Conservation (phyloP, 805 yeast genomes). For the Saccharomycopsis sp. region DNA sequence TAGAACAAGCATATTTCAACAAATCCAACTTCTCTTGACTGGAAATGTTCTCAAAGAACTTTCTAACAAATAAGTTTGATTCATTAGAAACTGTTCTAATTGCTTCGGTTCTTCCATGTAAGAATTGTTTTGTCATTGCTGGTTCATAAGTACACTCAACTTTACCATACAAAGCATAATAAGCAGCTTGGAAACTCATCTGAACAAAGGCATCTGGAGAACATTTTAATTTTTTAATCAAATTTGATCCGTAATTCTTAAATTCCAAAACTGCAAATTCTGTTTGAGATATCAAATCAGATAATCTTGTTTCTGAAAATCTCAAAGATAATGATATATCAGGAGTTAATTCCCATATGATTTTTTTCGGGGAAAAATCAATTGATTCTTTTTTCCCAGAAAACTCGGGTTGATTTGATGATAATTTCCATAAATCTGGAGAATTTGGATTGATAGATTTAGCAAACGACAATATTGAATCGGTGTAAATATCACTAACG, state of each 20-base stretch:
- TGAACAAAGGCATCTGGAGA: slow-evolving; percentile 94
- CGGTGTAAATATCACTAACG: slow-evolving; percentile 86
- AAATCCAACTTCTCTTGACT: slow-evolving; percentile 48
- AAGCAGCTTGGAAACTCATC: slow-evolving; percentile 89
- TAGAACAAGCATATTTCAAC: slow-evolving; percentile 57
- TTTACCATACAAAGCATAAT: slow-evolving; percentile 84
- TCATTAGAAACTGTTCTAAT: slow-evolving; percentile 75
- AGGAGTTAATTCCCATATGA: slow-evolving; percentile 78
- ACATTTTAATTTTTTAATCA: slow-evolving; percentile 73
- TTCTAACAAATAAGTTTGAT: slow-evolving; percentile 72
- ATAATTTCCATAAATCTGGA: slow-evolving; percentile 21
- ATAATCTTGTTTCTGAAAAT: slow-evolving; percentile 82
- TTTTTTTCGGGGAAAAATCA: slow-evolving; percentile 68
- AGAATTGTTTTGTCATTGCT: slow-evolving; percentile 83
- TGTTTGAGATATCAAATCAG: slow-evolving; percentile 81
- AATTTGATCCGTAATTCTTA: slow-evolving; percentile 55
- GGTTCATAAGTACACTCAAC: slow-evolving; percentile 94
- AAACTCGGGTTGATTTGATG: background rate
- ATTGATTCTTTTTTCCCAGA: slow-evolving; percentile 39
- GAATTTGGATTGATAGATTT: slow-evolving; percentile 61
- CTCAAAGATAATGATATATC: slow-evolving; percentile 71
- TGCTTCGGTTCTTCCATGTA: slow-evolving; percentile 91
- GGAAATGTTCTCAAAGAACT: slow-evolving; percentile 63
- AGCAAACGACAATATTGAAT: slow-evolving; percentile 80
- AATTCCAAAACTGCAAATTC: slow-evolving; percentile 78